A percentile compares a stretch with the other conserved stretches of the same genome.
Conservation (phyloP, 1,139 yeast species). For the Meyerozyma athensensis region DNA sequence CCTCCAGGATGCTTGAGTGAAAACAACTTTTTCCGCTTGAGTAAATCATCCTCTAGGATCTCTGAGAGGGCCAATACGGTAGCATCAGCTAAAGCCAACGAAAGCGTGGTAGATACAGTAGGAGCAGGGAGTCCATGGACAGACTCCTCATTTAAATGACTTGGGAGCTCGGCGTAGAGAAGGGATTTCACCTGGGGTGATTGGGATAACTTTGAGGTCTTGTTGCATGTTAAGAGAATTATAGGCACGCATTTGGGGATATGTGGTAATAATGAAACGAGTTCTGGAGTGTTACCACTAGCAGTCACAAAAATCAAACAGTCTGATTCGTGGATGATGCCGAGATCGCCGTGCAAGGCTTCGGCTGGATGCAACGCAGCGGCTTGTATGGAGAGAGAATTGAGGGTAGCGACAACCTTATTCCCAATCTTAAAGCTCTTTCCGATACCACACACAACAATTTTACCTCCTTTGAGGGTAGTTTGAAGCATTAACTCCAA, state of each 20-base stretch:
- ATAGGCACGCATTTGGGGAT: constrained; percentile 50
- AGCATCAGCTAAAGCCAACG: constrained; percentile 76
- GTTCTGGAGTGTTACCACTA: constrained; percentile 81
- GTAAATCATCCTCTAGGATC: constrained; percentile 52
- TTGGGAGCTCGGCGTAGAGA: constrained; percentile 60
- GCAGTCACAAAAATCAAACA: constrained; percentile 67
- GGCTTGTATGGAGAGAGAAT: constrained; percentile 70
- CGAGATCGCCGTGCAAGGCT: constrained; percentile 89
- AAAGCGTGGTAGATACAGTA: constrained; percentile 75
- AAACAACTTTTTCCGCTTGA: constrained; percentile 51
- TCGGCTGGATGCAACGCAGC: constrained; percentile 75
- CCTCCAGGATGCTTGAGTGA: constrained; percentile 86
- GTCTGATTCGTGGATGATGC: constrained; percentile 59
- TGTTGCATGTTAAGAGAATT: constrained; percentile 60
- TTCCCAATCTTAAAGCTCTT: constrained; percentile 76
- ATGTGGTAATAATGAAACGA: constrained; percentile 56
- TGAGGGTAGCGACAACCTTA: constrained; percentile 76
- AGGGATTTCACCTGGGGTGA: constrained; percentile 46
- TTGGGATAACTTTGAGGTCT: constrained; percentile 41
- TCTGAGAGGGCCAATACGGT: constrained; percentile 70
- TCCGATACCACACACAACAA: constrained; percentile 79
- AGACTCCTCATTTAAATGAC: constrained; percentile 50
- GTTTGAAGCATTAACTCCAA: constrained; percentile 50
- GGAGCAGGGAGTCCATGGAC: constrained; percentile 89
- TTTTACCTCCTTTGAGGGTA: constrained; percentile 51